Conservation (phyloP, 2,329 filamentous ascomycete genomes). For the Fusarium virguliforme region DNA sequence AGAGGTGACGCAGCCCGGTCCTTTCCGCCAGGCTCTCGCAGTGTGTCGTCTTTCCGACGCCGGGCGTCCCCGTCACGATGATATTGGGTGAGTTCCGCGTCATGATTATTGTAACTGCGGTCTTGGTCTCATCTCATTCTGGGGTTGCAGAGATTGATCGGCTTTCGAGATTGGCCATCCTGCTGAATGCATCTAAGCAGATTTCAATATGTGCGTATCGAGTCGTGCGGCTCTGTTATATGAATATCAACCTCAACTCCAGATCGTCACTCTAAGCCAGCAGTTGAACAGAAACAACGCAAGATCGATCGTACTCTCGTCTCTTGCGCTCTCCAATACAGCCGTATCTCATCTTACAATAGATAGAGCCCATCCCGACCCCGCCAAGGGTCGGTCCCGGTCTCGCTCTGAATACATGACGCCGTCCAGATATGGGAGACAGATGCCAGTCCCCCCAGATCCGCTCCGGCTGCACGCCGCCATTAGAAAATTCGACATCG, state of each 20-base stretch:
- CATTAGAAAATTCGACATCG: slow-evolving; percentile 51
- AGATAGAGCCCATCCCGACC: slow-evolving; percentile 37
- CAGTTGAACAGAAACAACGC: slow-evolving; percentile 41
- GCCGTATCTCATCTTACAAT: slow-evolving; percentile 50
- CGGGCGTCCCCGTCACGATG: slow-evolving; percentile 94
- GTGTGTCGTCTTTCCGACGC: slow-evolving; percentile 95
- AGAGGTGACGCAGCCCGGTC: slow-evolving; percentile 85
- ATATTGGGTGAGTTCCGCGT: slow-evolving; percentile 82
- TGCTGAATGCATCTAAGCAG: slow-evolving; percentile 26
- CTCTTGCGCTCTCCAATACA: slow-evolving; percentile 45
- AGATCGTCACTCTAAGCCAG: slow-evolving; percentile 13
- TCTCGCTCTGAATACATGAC: slow-evolving; percentile 48
- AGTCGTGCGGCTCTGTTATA: slow-evolving; percentile 30
- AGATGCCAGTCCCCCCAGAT: slow-evolving; percentile 43
- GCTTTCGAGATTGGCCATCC: slow-evolving; percentile 24
- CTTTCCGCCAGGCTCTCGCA: slow-evolving; percentile 84
- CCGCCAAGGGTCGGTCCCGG: slow-evolving; percentile 28
- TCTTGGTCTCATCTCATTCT: slow-evolving; percentile 10
- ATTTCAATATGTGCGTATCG: slow-evolving; percentile 41
- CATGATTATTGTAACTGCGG: slow-evolving; percentile 41
- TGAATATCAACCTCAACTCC: slow-evolving; percentile 25
- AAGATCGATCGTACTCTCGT: slow-evolving; percentile 44
- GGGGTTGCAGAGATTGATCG: slow-evolving; percentile 47
- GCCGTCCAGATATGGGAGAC: slow-evolving; percentile 44
- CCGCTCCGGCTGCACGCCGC: slow-evolving; percentile 45